These are phyloP conservation scores for Solioccasus polychromus DNA, from an alignment of 768 basidiomycete species.

Conservation along the genomic window DNA sequence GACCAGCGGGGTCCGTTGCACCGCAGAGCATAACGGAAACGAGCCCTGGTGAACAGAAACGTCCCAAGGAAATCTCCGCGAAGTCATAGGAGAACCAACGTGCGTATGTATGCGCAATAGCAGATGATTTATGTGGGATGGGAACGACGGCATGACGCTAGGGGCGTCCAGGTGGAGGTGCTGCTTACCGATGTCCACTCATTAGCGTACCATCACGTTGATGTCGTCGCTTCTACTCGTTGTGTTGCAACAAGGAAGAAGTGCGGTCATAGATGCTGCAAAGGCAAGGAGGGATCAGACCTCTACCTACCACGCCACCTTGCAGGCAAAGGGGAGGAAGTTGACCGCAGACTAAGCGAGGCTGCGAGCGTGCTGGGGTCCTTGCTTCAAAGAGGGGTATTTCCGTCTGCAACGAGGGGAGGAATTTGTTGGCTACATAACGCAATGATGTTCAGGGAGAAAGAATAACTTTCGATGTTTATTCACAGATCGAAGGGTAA, in stretches of 20 bases:
- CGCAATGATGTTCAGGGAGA: slow-evolving; percentile 10
- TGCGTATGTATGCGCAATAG: slow-evolving; percentile 19
- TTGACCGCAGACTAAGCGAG: slow-evolving; percentile 29
- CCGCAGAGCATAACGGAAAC: slow-evolving; percentile 23
- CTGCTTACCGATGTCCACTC: slow-evolving; percentile 22
- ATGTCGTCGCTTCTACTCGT: slow-evolving; percentile 26
- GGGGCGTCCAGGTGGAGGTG: slow-evolving; percentile 12
- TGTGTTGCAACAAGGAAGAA: slow-evolving; percentile 23
- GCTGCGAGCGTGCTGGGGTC: slow-evolving; percentile 16
- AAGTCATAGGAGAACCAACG: slow-evolving; percentile 18
- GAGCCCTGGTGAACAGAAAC: slow-evolving; percentile 9
- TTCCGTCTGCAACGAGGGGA: slow-evolving; percentile 13
- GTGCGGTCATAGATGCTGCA: slow-evolving; percentile 23
- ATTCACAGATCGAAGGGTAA: slow-evolving; percentile 6
- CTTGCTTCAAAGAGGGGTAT: slow-evolving; percentile 18
- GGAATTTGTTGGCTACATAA: slow-evolving; percentile 2
- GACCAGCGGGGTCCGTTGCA: slow-evolving; percentile 11
- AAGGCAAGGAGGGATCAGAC: slow-evolving; percentile 21
- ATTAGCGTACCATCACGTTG: slow-evolving; percentile 28
- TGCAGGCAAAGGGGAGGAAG: slow-evolving; percentile 27
- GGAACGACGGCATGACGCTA: slow-evolving; percentile 7
- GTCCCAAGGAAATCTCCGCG: slow-evolving; percentile 21
- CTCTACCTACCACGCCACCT: slow-evolving; percentile 20
- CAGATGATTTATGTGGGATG: slow-evolving; percentile 21
- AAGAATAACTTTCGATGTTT: slow-evolving; percentile 9